These are phyloP conservation scores for Perkinsus olseni DNA, from an alignment of 169 alveolate species.

Conservation along the genomic window DNA sequence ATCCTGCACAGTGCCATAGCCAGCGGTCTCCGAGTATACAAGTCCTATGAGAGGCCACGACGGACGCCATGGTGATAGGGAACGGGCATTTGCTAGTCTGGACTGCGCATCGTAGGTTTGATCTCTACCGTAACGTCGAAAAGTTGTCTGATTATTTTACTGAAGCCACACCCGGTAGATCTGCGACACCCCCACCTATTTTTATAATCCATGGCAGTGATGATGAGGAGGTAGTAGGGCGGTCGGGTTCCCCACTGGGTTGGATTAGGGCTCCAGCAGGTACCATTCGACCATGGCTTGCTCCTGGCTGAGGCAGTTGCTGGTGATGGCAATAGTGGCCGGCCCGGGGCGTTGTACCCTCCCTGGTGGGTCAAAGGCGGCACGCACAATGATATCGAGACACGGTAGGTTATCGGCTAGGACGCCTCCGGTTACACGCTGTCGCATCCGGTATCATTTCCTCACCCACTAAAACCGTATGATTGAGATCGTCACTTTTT, in stretches of 20 bases:
- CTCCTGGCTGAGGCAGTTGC: conserved; percentile 3
- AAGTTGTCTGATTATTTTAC: conserved; percentile 6
- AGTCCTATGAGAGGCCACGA: neutral
- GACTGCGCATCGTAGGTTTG: conserved; percentile 27
- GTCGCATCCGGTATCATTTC: too few species aligned
- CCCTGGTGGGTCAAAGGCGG: conserved; percentile 31
- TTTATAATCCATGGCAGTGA: conserved; percentile 43
- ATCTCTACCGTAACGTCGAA: conserved; percentile 40
- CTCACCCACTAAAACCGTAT: too few species aligned
- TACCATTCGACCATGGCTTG: conserved; percentile 33
- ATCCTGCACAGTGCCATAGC: conserved; percentile 42
- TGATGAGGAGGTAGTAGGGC: conserved; percentile 17
- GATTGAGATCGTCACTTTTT: too few species aligned
- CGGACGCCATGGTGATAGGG: neutral
- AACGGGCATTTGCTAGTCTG: neutral
- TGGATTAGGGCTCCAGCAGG: neutral
- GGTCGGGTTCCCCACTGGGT: neutral
- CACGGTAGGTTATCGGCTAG: neutral
- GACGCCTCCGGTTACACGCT: too few species aligned
- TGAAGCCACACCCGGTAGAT: neutral
- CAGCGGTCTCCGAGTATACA: conserved; percentile 26
- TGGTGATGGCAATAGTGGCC: neutral
- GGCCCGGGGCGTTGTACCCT: neutral
- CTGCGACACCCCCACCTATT: conserved; percentile 37
- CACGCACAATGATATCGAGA: conserved; percentile 38